These are phyloP conservation scores for Cyathus striatus DNA, from an alignment of 768 basidiomycete genomes.

Conservation along the genomic window DNA sequence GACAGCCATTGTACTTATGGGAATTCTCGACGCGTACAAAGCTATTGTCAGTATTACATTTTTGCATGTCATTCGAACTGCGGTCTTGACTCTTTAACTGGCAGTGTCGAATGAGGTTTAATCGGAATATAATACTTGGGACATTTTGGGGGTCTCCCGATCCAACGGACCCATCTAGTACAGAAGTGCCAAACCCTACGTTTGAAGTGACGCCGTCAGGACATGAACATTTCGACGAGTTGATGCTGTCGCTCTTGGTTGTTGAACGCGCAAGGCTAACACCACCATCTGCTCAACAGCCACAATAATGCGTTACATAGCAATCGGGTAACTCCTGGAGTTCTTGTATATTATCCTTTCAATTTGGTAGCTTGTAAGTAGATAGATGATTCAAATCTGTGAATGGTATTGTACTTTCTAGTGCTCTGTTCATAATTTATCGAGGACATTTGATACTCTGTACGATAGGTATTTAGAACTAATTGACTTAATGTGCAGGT, in stretches of 20 bases:
- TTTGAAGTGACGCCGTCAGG: conserved; percentile 20
- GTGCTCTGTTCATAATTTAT: too few species aligned
- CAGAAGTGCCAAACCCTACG: conserved; percentile 4
- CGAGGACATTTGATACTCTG: too few species aligned
- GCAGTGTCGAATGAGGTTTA: not conserved
- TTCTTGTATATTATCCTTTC: too few species aligned
- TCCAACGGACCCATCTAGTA: not conserved
- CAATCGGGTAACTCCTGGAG: too few species aligned
- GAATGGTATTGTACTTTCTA: too few species aligned
- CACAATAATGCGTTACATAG: too few species aligned
- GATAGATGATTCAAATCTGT: too few species aligned
- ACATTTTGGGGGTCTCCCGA: not conserved
- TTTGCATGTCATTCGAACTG: not conserved
- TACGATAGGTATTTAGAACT: too few species aligned
- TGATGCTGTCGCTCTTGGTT: conserved; percentile 24
- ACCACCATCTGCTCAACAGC: too few species aligned
- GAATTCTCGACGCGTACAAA: not conserved
- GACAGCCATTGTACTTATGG: not conserved
- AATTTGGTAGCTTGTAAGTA: too few species aligned
- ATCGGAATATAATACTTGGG: not conserved
- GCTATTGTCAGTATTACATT: not conserved
- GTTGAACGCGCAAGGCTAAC: conserved; percentile 25
- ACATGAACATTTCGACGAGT: conserved; percentile 22
- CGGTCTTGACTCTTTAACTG: not conserved
- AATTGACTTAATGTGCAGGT: too few species aligned